A percentile compares a stretch with the other conserved stretches of the same genome.
Conservation (phyloP, 306 rosid genomes). For the Dryas octopetala region DNA sequence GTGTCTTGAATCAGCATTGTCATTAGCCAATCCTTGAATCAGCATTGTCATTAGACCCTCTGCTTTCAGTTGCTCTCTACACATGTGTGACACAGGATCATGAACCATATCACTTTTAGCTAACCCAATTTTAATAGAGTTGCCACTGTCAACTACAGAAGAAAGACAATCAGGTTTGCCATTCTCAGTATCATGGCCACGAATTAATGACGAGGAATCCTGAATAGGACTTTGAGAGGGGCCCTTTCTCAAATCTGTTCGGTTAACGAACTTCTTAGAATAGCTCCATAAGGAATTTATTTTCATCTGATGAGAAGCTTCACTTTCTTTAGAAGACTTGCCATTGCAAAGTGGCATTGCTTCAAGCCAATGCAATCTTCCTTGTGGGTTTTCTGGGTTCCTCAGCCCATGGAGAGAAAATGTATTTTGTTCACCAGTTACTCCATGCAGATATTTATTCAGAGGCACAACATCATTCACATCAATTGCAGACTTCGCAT, state of each 20-base stretch:
- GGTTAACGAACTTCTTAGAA: conserved; percentile 26
- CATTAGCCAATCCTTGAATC: conserved; percentile 29
- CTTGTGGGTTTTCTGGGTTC: conserved; percentile 39
- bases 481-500: conserved; percentile 38
- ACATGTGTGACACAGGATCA: conserved; percentile 33
- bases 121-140: neutral
- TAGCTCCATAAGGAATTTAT: conserved; percentile 21
- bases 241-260: conserved; percentile 40
- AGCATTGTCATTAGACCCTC: conserved; percentile 30
- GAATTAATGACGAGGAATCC: too few species aligned
- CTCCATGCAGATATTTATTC: conserved; percentile 9
- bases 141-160: conserved; percentile 28
- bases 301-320: conserved; percentile 13
- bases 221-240: conserved; percentile 28
- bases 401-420: conserved; percentile 14
- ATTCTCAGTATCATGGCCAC: too few species aligned
- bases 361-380: conserved; percentile 62
- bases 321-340: conserved; percentile 37
- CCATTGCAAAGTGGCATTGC: conserved; percentile 34
- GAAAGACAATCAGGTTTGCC: conserved; percentile 16
- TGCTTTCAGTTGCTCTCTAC: conserved; percentile 16
- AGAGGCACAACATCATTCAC: conserved; percentile 49
- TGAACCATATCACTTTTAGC: conserved; percentile 38
- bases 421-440: conserved; percentile 18
- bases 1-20: conserved; percentile 33